Percentiles rank a stretch among this genome's conserved stretches.
Evolutionary conservation across 1,139 yeast species (phyloP).

Genomic region (Suhomyces bolitotheri): DNA sequence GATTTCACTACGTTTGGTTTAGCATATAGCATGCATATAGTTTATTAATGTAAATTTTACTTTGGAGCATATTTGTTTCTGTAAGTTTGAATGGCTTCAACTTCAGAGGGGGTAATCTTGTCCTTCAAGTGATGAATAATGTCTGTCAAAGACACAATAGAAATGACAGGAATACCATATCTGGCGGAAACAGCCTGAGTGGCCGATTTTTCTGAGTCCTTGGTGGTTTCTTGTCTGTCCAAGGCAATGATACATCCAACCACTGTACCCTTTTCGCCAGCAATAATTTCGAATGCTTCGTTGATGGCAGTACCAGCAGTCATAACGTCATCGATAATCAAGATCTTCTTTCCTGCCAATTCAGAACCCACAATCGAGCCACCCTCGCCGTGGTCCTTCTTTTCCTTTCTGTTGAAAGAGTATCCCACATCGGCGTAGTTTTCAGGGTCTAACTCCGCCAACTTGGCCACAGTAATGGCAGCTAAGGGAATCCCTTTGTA

Average conservation of each 20-base stretch:
- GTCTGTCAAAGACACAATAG: conserved; percentile 76
- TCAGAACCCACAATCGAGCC: conserved; percentile 89
- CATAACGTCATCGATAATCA: conserved; percentile 95
- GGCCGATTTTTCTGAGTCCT: conserved; percentile 68
- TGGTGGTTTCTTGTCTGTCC: conserved; percentile 90
- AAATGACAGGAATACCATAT: conserved; percentile 78
- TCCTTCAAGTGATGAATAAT: conserved; percentile 63
- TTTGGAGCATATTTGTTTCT: conserved; percentile 52
- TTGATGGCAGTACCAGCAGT: conserved; percentile 98
- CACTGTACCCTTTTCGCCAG: conserved; percentile 66
- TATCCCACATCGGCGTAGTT: conserved; percentile 66
- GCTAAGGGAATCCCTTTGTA: conserved; percentile 97
- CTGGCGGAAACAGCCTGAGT: conserved; percentile 75
- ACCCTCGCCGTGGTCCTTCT: conserved; percentile 98
- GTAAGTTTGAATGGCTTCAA: conserved; percentile 59
- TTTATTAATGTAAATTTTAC: conserved; percentile 1
- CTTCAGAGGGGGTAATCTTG: conserved; percentile 55
- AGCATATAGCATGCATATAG: too few species aligned
- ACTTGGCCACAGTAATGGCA: conserved; percentile 86
- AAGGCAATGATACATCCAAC: conserved; percentile 88
- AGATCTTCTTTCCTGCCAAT: conserved; percentile 66
- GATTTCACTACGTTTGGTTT: conserved; percentile 4
- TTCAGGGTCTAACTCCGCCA: conserved; percentile 86
- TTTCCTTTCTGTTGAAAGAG: conserved; percentile 84
- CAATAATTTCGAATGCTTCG: conserved; percentile 85